Percentiles rank a stretch among this genome's conserved stretches.
Conservation (phyloP, 768 basidiomycete species). For the Termitomyces sp. region DNA sequence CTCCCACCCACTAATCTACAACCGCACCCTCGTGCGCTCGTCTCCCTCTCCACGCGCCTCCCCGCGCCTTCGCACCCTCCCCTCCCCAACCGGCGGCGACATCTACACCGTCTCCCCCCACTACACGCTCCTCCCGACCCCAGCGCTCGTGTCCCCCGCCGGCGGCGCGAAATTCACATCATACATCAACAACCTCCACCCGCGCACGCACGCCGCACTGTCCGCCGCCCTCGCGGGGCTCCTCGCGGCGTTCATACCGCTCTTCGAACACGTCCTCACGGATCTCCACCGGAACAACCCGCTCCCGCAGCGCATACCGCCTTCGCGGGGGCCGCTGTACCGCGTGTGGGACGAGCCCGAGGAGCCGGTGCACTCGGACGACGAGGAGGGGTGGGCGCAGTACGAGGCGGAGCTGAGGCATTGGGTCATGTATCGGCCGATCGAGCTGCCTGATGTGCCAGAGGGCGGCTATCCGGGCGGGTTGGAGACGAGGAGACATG, state of each 20-base stretch:
- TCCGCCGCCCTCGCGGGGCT: conserved; percentile 19
- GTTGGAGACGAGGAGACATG: conserved; percentile 33
- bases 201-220: conserved; percentile 18
- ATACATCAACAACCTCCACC: conserved; percentile 52
- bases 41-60: conserved; percentile 10
- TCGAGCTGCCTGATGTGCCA: conserved; percentile 40
- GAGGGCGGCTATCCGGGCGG: conserved; percentile 37
- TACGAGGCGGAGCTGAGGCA: conserved; percentile 36
- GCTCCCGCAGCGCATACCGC: conserved; percentile 34
- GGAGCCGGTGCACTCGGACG: conserved; percentile 41
- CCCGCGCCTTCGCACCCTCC: conserved; percentile 18
- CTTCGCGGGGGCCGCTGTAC: conserved; percentile 26
- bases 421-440: conserved; percentile 39
- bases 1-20: conserved; percentile 33
- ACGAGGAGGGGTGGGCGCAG: conserved; percentile 39
- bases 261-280: conserved; percentile 47
- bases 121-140: conserved; percentile 40
- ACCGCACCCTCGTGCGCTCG: conserved; percentile 28
- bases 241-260: conserved; percentile 33
- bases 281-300: conserved; percentile 48
- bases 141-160: conserved; percentile 28
- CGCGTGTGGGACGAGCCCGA: conserved; percentile 44
- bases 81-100: conserved; percentile 23
- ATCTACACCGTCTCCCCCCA: conserved; percentile 33
- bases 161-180: conserved; percentile 29